A percentile compares a stretch with the other conserved stretches of the same genome.
These are phyloP conservation scores for Phycomyces blakesleeanus DNA, from an alignment of 192 early-diverging fungal genomes.

Conservation along the genomic window DNA sequence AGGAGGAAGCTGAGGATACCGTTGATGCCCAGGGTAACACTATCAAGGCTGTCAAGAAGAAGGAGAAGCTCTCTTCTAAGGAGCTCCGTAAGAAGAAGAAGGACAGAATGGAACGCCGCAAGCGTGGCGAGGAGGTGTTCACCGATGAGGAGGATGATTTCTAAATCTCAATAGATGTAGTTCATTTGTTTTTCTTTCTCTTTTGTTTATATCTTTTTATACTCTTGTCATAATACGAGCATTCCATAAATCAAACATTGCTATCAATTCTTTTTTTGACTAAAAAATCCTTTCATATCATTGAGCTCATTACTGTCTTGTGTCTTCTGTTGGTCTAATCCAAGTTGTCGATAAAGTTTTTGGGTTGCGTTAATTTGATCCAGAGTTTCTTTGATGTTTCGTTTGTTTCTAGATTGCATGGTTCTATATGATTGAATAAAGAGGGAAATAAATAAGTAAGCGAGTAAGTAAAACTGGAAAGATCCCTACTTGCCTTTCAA, in stretches of 20 bases:
- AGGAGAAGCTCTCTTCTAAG: slow-evolving; percentile 49
- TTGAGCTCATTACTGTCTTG: slow-evolving; percentile 16
- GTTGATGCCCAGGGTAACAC: slow-evolving; percentile 76
- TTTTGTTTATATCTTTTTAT: slow-evolving; percentile 1
- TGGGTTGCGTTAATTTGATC: slow-evolving; percentile 10
- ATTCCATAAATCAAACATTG: background rate
- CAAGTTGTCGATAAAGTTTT: slow-evolving; percentile 8
- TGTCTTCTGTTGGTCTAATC: background rate
- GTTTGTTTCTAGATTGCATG: background rate
- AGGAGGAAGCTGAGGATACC: slow-evolving; percentile 47
- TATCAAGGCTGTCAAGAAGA: slow-evolving; percentile 61
- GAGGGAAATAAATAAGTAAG: background rate
- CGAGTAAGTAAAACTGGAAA: background rate
- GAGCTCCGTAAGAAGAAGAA: slow-evolving; percentile 58
- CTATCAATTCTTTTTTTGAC: background rate
- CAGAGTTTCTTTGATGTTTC: slow-evolving; percentile 10
- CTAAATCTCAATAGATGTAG: background rate
- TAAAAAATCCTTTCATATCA: slow-evolving; percentile 12
- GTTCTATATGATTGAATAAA: background rate
- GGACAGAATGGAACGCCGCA: slow-evolving; percentile 53
- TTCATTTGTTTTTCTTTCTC: too few species aligned
- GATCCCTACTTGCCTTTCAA: slow-evolving; percentile 8
- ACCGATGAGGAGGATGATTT: slow-evolving; percentile 14
- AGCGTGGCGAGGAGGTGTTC: slow-evolving; percentile 53
- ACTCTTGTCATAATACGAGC: background rate